A percentile compares a stretch with the other conserved stretches of the same genome.
Conservation (phyloP, 768 basidiomycete species). For the Phanerodontia chrysosporium region DNA sequence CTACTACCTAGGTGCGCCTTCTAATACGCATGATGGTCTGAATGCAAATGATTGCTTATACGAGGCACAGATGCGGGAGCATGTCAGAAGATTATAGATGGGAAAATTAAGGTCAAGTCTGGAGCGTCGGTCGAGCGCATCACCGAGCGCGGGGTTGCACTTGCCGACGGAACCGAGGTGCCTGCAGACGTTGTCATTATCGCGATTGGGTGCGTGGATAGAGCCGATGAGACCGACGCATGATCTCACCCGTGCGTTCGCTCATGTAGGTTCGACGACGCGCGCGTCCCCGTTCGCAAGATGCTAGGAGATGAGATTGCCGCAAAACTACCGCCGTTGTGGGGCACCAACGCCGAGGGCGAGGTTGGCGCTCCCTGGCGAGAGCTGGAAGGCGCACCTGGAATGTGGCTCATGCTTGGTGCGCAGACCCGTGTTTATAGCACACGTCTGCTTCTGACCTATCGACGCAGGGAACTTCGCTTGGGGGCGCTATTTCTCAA, state of each 20-base stretch:
- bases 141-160: conserved; percentile 19
- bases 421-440: no score
- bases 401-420: conserved; percentile 62
- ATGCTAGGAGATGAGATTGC: conserved; percentile 45
- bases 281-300: conserved; percentile 2
- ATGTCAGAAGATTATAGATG: conserved; percentile 57
- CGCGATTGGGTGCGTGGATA: conserved; percentile 20
- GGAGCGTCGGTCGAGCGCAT: conserved; percentile 32
- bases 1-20: conserved; percentile 60
- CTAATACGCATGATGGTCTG: no score
- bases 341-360: conserved; percentile 65
- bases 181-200: conserved; percentile 26
- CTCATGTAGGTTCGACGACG: conserved; percentile 11
- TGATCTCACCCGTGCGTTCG: neutral
- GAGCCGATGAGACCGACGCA: neutral
- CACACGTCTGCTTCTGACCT: no score
- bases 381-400: conserved; percentile 48
- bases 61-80: conserved; percentile 46
- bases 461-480: conserved; percentile 42
- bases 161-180: conserved; percentile 21
- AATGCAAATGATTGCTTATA: neutral
- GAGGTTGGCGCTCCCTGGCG: conserved; percentile 50
- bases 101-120: conserved; percentile 68
- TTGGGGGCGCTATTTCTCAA: conserved; percentile 62
- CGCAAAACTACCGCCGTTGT: conserved; percentile 44